Base-by-base conservation (phyloP, 2,329 filamentous ascomycete genomes). In the Ceratocystis colombiana region DNA sequence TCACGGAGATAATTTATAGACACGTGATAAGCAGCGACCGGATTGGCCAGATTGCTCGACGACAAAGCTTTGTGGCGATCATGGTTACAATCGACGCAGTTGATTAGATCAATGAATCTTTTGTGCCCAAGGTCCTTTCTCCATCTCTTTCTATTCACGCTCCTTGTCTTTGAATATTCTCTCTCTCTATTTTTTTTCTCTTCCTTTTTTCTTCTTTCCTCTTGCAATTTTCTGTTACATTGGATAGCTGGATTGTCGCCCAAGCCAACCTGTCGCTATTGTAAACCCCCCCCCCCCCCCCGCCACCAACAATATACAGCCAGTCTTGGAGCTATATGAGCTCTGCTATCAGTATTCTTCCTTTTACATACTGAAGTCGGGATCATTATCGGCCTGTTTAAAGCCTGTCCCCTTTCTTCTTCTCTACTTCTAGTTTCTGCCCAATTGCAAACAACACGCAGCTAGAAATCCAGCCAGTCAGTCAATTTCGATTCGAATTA, bases 81-180 rank as follows among this genome's bases (percentile, higher is more conserved):
- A 62, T 20, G 4, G 41, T 55, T 25, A 64, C 10, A 59, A 59
- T 59, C 53, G n/a, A 17, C 37, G 53, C 22, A 59, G 33, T 33
- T 30, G 8, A 17, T 33, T 59, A 30, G 53, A 59, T 28, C 48
- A 48, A 48, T 7, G 6, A 48, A 53, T 53, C 1, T 28, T 5
- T 20, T 50, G n/a, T 22, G 48, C 6, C 20, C 48, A 28, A 45
- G 17, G 22, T n/a, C 46, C 22, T 50, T 22, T 64, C 10, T 25
- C 53, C 33, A 55, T 59, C 41, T 61, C 67, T 25, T 65, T 61
- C 20, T 15, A 5, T n/a, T 20, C n/a, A 33, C 53, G 33, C 5
- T 65, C 22, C 22, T 64, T 20, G 25, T 67, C 59, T 65, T 22
- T 28, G 59, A 25, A 30, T 33, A 12, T 10, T 64, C 66, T 50